Evolutionary conservation across 768 basidiomycete species (phyloP).

Genomic region (Leccinum aurantiacum): DNA sequence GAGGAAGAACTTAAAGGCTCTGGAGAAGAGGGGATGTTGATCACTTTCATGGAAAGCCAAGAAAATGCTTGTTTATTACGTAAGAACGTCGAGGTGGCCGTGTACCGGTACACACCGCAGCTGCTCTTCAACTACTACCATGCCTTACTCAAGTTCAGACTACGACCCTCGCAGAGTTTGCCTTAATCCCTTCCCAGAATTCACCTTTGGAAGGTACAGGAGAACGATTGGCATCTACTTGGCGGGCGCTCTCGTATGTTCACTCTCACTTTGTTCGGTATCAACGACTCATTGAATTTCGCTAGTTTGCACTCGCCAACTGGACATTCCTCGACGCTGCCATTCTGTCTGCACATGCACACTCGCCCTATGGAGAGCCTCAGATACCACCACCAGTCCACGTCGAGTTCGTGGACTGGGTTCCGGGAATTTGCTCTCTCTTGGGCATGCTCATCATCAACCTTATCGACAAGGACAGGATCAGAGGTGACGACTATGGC

Average conservation of each 20-base stretch:
- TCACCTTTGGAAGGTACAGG: slow-evolving; percentile 22
- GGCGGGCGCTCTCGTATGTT: slow-evolving; percentile 85
- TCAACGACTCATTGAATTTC: neutral
- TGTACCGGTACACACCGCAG: neutral
- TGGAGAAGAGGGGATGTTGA: slow-evolving; percentile 30
- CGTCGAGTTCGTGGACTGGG: slow-evolving; percentile 93
- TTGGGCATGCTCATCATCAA: slow-evolving; percentile 92
- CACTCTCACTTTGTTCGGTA: neutral
- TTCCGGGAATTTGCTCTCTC: slow-evolving; percentile 92
- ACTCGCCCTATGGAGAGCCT: slow-evolving; percentile 68
- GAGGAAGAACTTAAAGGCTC: slow-evolving; percentile 13
- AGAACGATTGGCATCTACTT: slow-evolving; percentile 86
- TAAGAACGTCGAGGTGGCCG: slow-evolving; percentile 7
- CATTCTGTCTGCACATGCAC: slow-evolving; percentile 85
- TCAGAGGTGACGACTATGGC: slow-evolving; percentile 79
- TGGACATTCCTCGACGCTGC: slow-evolving; percentile 96
- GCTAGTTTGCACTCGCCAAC: slow-evolving; percentile 88
- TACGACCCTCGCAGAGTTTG: slow-evolving; percentile 91
- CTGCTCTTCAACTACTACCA: neutral
- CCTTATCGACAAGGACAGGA: slow-evolving; percentile 90
- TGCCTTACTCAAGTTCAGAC: slow-evolving; percentile 62
- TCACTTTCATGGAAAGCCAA: neutral
- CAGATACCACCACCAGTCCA: slow-evolving; percentile 72
- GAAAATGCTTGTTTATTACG: slow-evolving; percentile 13
- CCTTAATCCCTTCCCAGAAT: slow-evolving; percentile 79